Conservation (phyloP, 2,329 filamentous ascomycete species). For the Xylariomycetidae sp. region DNA sequence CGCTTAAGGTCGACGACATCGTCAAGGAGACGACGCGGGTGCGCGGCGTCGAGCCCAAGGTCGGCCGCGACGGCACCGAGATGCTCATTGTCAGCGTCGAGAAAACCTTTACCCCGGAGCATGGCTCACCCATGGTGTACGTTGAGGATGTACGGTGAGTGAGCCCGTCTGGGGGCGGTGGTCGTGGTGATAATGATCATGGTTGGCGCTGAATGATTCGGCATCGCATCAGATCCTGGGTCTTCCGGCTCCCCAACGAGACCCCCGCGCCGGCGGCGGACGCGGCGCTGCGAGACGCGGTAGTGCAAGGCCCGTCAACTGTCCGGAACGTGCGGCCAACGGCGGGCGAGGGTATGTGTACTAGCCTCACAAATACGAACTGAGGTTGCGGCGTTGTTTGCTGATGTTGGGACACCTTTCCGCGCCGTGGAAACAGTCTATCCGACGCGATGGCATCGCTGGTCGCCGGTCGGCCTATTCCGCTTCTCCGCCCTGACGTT, state of each 20-base stretch:
- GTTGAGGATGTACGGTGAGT: no score
- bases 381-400: neutral
- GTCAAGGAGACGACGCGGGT: slow-evolving; percentile 49
- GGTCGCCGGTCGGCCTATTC: slow-evolving; percentile 56
- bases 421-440: slow-evolving; percentile 9
- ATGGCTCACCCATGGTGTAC: no score
- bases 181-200: no score
- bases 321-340: slow-evolving; percentile 18
- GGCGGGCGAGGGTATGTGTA: slow-evolving; percentile 5
- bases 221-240: slow-evolving; percentile 38
- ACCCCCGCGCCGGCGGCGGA: slow-evolving; percentile 8
- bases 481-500: slow-evolving; percentile 80
- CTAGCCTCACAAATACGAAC: neutral
- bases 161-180: no score
- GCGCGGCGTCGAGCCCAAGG: slow-evolving; percentile 47
- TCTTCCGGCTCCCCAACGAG: slow-evolving; percentile 35
- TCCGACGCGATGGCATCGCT: slow-evolving; percentile 28
- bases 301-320: slow-evolving; percentile 18
- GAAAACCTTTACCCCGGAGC: no score
- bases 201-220: no score
- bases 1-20: slow-evolving; percentile 4
- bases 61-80: slow-evolving; percentile 46
- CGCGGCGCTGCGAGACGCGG: slow-evolving; percentile 9
- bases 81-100: slow-evolving; percentile 62
- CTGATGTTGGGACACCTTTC: no score